Percentiles rank a stretch among this genome's conserved stretches.
Conservation (phyloP, 257 asterid genomes). For the Knoxia roxburghii region DNA sequence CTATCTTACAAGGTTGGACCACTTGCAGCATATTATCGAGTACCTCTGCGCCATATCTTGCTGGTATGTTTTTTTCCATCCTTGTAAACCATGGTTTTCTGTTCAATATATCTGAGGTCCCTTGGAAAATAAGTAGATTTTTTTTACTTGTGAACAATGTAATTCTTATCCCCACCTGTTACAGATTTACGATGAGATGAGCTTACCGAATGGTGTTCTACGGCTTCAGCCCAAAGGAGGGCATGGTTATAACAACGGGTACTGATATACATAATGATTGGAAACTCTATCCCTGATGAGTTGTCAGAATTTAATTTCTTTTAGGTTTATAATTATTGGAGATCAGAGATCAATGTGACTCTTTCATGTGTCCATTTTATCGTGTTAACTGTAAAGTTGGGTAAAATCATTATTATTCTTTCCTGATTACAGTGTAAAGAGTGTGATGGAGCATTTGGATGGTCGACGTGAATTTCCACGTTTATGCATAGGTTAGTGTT, state of each 20-base stretch:
- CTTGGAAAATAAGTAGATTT: not conserved
- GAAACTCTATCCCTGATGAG: not conserved
- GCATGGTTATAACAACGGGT: slow-evolving; percentile 97
- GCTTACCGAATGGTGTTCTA: slow-evolving; percentile 87
- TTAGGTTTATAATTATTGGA: not conserved
- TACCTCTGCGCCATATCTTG: slow-evolving; percentile 91
- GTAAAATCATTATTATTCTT: not conserved
- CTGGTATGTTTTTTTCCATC: slow-evolving; percentile 46
- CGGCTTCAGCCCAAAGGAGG: slow-evolving; percentile 98
- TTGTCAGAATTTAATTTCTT: not conserved
- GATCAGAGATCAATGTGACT: not conserved
- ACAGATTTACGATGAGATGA: slow-evolving; percentile 91
- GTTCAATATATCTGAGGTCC: not conserved
- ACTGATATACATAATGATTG: slow-evolving; percentile 22
- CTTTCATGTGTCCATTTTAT: not conserved
- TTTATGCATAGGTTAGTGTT: slow-evolving; percentile 69
- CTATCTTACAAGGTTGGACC: slow-evolving; percentile 66
- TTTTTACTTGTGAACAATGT: slow-evolving; percentile 3
- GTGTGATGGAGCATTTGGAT: slow-evolving; percentile 84
- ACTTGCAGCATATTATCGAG: slow-evolving; percentile 93
- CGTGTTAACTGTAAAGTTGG: not conserved
- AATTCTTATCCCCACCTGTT: slow-evolving; percentile 7
- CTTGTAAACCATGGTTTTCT: not conserved
- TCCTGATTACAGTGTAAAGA: slow-evolving; percentile 61
- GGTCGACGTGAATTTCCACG: slow-evolving; percentile 89